phyloP scores from a whole-genome alignment of 106 monocot genomes.

The Dactylorhiza incarnata region DNA sequence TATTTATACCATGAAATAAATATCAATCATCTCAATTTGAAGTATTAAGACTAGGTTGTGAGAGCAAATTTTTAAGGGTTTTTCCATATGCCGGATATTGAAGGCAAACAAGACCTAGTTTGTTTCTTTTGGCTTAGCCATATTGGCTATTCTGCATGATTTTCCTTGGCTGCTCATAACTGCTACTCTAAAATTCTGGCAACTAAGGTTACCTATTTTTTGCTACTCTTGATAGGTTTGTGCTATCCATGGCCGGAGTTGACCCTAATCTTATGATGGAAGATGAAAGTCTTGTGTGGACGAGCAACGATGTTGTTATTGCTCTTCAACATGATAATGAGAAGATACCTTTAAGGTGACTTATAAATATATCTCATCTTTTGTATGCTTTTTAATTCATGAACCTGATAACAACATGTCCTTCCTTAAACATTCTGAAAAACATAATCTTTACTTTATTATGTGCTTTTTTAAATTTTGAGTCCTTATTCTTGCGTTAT shows the following conservation, averaged over 20 bases:
- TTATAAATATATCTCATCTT: neutral
- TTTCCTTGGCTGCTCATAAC: neutral
- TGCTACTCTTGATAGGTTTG: slow-evolving; percentile 46
- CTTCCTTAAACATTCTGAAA: neutral
- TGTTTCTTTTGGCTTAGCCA: neutral
- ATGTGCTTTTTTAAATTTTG: neutral
- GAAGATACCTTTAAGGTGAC: slow-evolving; percentile 86
- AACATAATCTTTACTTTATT: neutral
- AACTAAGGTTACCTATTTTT: slow-evolving; percentile 1
- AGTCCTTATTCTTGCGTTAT: neutral
- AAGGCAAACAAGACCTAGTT: neutral
- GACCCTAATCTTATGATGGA: slow-evolving; percentile 93
- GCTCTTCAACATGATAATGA: slow-evolving; percentile 91
- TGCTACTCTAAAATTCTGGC: neutral
- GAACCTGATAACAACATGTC: neutral
- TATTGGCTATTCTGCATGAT: neutral
- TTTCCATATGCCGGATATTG: neutral
- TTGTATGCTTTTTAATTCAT: neutral
- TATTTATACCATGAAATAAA: neutral
- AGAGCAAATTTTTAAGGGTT: neutral
- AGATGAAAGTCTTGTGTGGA: slow-evolving; percentile 98
- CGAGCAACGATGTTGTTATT: slow-evolving; percentile 93
- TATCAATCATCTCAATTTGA: neutral
- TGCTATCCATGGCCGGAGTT: slow-evolving; percentile 89
- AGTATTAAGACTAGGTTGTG: neutral